A percentile compares a stretch with the other conserved stretches of the same genome.
Conservation (phyloP, 2,329 filamentous ascomycete species). For the Neurospora sp. region DNA sequence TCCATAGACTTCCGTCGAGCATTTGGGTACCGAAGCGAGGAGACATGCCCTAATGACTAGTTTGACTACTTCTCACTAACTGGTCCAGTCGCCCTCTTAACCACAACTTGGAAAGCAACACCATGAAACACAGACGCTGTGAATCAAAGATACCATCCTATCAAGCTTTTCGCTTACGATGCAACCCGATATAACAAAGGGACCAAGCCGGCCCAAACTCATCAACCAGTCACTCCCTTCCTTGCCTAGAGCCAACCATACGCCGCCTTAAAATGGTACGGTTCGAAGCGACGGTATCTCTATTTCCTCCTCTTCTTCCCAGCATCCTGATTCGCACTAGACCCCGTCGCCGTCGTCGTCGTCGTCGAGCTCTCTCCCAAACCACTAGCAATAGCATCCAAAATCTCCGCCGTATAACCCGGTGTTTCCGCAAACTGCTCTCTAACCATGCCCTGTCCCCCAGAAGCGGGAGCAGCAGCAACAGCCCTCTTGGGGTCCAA, state of each 20-base stretch:
- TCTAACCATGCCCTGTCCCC: constrained; percentile 19
- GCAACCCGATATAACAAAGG: not conserved
- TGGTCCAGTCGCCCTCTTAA: not conserved
- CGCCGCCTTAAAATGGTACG: not conserved
- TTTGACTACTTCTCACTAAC: not conserved
- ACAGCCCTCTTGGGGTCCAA: constrained; percentile 50
- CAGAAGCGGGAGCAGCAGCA: constrained; percentile 22
- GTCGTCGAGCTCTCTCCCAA: constrained; percentile 9
- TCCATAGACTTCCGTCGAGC: not conserved
- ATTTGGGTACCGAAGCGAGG: not conserved
- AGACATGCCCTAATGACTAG: not conserved
- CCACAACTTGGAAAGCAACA: not conserved
- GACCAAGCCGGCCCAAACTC: not conserved
- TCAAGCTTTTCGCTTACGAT: not conserved
- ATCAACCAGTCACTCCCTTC: not conserved
- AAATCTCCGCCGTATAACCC: constrained; percentile 31
- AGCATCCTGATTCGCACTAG: constrained; percentile 29
- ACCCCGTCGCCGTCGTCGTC: constrained; percentile 19
- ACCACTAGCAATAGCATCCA: constrained; percentile 32
- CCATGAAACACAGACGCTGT: not conserved
- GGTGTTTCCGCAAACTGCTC: constrained; percentile 22
- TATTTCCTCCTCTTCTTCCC: constrained; percentile 39
- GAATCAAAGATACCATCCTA: not conserved
- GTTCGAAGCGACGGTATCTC: not conserved
- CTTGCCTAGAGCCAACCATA: not conserved